Evolutionary conservation across 345 rosid genomes (phyloP).

Genomic region (Corchorus olitorius): DNA sequence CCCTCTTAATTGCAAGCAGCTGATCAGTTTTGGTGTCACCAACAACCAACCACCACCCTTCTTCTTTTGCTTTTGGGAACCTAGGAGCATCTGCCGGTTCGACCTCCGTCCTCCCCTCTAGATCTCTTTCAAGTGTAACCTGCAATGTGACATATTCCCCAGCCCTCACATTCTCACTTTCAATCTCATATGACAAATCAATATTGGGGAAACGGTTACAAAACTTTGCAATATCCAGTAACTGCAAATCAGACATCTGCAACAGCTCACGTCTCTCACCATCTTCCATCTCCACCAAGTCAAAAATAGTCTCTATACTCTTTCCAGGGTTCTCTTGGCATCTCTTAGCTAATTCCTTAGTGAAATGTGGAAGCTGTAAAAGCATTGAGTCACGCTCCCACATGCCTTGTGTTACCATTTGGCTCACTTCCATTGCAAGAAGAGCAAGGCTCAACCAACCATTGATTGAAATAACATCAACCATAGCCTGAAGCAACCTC

Average conservation of each 20-base stretch:
- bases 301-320: conserved; percentile 76
- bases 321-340: conserved; percentile 85
- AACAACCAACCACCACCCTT: conserved; percentile 98
- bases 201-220: conserved; percentile 91
- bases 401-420: conserved; percentile 95
- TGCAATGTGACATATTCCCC: conserved; percentile 68
- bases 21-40: conserved; percentile 82
- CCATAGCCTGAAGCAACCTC: conserved; percentile 88
- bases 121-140: conserved; percentile 73
- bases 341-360: conserved; percentile 74
- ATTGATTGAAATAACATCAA: conserved; percentile 85
- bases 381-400: conserved; percentile 98
- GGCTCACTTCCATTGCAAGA: conserved; percentile 89
- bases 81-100: conserved; percentile 70
- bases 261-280: conserved; percentile 76
- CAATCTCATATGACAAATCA: conserved; percentile 65
- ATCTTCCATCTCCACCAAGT: conserved; percentile 92
- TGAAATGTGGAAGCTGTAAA: conserved; percentile 89
- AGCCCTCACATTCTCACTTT: conserved; percentile 47
- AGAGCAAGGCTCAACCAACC: conserved; percentile 94
- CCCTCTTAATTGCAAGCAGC: conserved; percentile 88
- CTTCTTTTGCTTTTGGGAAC: conserved; percentile 86
- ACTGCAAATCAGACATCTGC: conserved; percentile 62
- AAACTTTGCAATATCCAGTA: conserved; percentile 79
- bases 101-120: conserved; percentile 82